Evolutionary conservation across 495 filamentous ascomycete species (phyloP), one percentile per base, ranked within the genome.

Genomic region (Parmelia sp.): DNA sequence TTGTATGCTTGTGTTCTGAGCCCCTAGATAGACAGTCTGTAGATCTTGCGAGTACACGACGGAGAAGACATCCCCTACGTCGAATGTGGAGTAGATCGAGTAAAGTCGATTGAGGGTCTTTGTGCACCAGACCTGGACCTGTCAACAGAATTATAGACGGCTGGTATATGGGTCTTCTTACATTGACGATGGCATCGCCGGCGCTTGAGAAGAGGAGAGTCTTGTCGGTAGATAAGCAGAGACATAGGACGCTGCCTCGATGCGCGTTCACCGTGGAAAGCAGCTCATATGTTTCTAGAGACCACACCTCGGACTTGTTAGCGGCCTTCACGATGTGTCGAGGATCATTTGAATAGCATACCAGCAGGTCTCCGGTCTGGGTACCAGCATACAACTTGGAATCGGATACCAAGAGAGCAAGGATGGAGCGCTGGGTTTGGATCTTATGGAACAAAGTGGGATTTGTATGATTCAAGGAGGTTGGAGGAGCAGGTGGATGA

Each of bases 31-130:
- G 17, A 94, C 83, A 0, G 89, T 96, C 70, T 93, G 80, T 66
- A 89, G 79, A 62, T 80, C 82, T 4, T 85, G 75, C 2, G 92
- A 96, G 75, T 95, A 97, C 5, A 86, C 88, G 57, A 96, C 84
- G 64, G 90, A 93, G 71, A 97, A 98, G 31, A 98, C 86, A 74
- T 98, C 94, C 57, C 94, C 94, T 36, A 97, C 91, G 71, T 97
- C 95, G 74, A 92, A 92, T 42, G 87, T 89, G 37, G 91, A 94
- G 75, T 96, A 95, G 64, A 98, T 90, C 39, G 92, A 89, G 76
- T 92, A 96, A 0, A 93, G 77, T n/a, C 83, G 80, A 44, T 78
- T 75, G 68, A 88, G 86, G n/a, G 79, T 83, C 23, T 74, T 70
- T 6, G 83, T 82, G 63, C 77, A 77, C 86, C 87, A 89, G n/a